Base-by-base conservation (phyloP, 495 filamentous ascomycete species). In the Tuber borchii region DNA sequence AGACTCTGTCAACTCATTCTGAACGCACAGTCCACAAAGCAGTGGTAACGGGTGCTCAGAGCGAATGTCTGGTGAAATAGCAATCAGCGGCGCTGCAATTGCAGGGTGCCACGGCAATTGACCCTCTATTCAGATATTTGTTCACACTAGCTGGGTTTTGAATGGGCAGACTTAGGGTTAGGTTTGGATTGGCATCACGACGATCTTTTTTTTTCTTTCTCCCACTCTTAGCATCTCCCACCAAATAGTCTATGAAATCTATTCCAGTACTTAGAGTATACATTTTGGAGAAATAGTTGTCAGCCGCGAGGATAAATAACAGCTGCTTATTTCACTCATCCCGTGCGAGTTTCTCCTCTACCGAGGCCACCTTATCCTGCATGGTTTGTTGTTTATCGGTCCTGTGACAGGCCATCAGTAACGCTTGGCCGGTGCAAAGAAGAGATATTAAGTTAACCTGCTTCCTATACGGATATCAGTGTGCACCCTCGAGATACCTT, bases 391-490 rank as follows among this genome's bases (percentile, higher is more conserved):
- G 74, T 73, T 83, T 83, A 74, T 83, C 81, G 56, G 81, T 83
- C 48, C 81, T 83, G 68, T n/a, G n/a, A 61, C 56, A 61, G 17
- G 48, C 44, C 51, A 16, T 82, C 22, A 78, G 71, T 34, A 71
- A 51, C 34, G 39, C 26, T n/a, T 39, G 42, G 68, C 51, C 12
- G 26, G 61, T 34, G 16, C 16, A 31, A 40, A n/a, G 61, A 75
- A 71, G 46, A 69, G 46, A 84, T 61, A 34, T 17, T 26, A 65
- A 65, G 56, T 86, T 77, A 82, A 94, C 93, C 93, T 91, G 73
- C 92, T 91, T 9, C 95, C 95, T 70, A 92, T 89, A 3, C 95
- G 87, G 84, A 98, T 97, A 84, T 95, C 93, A 61, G 89, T 92
- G 85, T 99, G 95, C 43, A 97, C 91, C 39, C 95, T 84, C 73